Conservation (phyloP, 495 filamentous ascomycete species). For the Stereocaulon alpinum region DNA sequence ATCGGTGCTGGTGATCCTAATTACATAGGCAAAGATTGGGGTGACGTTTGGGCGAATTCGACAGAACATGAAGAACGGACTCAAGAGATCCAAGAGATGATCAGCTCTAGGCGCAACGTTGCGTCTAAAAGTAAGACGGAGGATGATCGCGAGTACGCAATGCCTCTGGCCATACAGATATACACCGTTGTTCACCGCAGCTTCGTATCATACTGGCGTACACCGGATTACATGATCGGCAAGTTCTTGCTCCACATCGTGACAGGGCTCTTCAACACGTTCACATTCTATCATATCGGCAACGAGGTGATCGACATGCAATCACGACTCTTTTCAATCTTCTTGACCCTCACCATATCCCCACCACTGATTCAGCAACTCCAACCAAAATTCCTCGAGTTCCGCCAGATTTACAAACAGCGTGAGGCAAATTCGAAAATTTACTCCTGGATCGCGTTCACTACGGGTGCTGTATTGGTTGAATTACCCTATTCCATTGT, state of each 20-base stretch:
- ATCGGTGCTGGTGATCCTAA: constrained; percentile 55
- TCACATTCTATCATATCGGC: constrained; percentile 54
- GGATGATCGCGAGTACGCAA: constrained; percentile 46
- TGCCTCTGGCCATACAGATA: constrained; percentile 47
- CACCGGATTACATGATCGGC: constrained; percentile 48
- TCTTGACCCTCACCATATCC: constrained; percentile 59
- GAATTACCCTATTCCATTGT: constrained; percentile 44
- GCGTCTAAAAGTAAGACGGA: constrained; percentile 27
- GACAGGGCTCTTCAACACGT: constrained; percentile 50
- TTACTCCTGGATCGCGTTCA: constrained; percentile 44
- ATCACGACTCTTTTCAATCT: constrained; percentile 56
- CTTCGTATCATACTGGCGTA: constrained; percentile 51
- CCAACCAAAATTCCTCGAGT: constrained; percentile 39
- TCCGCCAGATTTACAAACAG: constrained; percentile 34
- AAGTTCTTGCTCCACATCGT: constrained; percentile 52
- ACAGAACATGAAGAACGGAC: constrained; percentile 33
- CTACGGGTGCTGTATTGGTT: constrained; percentile 37
- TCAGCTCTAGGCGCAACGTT: constrained; percentile 28
- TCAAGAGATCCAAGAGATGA: constrained; percentile 39
- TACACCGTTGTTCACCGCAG: constrained; percentile 38
- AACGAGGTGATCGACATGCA: constrained; percentile 52
- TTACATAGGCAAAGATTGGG: constrained; percentile 53
- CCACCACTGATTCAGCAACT: constrained; percentile 53
- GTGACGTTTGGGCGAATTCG: constrained; percentile 46
- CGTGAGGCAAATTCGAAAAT: constrained; percentile 43